phyloP scores from a whole-genome alignment of 768 basidiomycete species.

The Calocybe gangraenosa region DNA sequence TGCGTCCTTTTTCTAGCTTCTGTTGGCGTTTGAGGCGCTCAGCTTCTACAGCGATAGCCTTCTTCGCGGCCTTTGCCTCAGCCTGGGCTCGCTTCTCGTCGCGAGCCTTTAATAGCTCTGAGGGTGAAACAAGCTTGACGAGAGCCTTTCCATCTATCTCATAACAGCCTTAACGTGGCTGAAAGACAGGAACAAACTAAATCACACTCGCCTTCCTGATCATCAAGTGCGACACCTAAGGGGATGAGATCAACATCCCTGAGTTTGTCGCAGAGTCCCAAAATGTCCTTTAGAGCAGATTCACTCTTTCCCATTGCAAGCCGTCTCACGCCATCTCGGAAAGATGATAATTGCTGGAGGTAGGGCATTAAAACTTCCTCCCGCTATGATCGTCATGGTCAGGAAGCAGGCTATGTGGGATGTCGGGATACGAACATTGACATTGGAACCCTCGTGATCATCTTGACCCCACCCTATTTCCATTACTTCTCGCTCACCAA shows the following conservation, averaged over 20 bases:
- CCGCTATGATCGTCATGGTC: conserved; percentile 41
- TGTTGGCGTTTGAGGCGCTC: conserved; percentile 65
- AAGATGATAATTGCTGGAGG: conserved; percentile 76
- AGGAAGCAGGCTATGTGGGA: conserved; percentile 1
- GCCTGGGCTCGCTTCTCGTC: conserved; percentile 81
- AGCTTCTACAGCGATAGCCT: conserved; percentile 63
- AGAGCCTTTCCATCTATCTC: conserved; percentile 85
- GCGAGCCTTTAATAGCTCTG: conserved; percentile 74
- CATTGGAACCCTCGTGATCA: conserved; percentile 34
- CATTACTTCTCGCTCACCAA: conserved; percentile 61
- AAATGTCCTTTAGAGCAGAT: conserved; percentile 69
- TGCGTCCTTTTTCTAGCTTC: conserved; percentile 82
- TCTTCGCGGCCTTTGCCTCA: conserved; percentile 77
- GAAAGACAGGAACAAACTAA: too few relatives aligned
- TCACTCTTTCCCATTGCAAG: conserved; percentile 73
- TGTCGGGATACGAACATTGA: conserved; percentile 43
- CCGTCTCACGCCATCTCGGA: conserved; percentile 85
- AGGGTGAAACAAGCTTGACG: conserved; percentile 85
- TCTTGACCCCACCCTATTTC: conserved; percentile 89
- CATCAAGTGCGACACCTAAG: conserved; percentile 94
- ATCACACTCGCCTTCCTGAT: conserved; percentile 74
- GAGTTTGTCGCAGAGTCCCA: conserved; percentile 84
- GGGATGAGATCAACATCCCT: conserved; percentile 88
- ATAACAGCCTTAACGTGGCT: too few relatives aligned
- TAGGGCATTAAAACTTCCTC: conserved; percentile 90